Conservation (phyloP, 345 rosid genomes). For the Melaleuca quinquenervia region DNA sequence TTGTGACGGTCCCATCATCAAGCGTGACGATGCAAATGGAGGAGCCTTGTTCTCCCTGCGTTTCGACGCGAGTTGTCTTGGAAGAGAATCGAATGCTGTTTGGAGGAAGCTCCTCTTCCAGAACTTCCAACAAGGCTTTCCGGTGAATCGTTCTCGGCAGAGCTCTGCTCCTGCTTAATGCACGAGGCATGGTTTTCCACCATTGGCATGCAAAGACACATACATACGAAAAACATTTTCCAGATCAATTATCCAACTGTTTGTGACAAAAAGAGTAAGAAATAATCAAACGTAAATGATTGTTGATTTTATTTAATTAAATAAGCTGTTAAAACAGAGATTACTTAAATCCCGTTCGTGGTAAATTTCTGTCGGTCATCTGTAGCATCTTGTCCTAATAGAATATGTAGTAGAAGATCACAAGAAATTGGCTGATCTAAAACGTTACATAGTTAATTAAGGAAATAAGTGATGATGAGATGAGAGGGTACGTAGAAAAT, state of each 20-base stretch:
- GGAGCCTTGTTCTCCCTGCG: neutral
- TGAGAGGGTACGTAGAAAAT: neutral
- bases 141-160: neutral
- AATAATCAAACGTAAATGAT: too few relatives aligned
- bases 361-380: neutral
- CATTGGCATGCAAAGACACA: neutral
- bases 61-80: constrained; percentile 10
- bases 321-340: neutral
- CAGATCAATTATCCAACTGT: too few relatives aligned
- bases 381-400: neutral
- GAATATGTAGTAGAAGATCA: neutral
- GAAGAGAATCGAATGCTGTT: constrained; percentile 21
- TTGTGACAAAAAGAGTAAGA: too few relatives aligned
- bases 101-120: constrained; percentile 23
- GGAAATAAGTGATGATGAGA: neutral
- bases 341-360: neutral
- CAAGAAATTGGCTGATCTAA: neutral
- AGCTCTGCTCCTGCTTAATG: neutral
- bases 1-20: constrained; percentile 19
- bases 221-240: too few relatives aligned
- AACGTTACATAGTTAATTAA: neutral
- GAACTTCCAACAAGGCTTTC: constrained; percentile 4
- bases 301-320: too few relatives aligned
- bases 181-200: neutral
- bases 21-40: constrained; percentile 1